Percentiles rank a stretch among this genome's conserved stretches.
phyloP scores from a whole-genome alignment of 1,284 basidiomycete species.

The Pseudomicrostroma phylloplanum region DNA sequence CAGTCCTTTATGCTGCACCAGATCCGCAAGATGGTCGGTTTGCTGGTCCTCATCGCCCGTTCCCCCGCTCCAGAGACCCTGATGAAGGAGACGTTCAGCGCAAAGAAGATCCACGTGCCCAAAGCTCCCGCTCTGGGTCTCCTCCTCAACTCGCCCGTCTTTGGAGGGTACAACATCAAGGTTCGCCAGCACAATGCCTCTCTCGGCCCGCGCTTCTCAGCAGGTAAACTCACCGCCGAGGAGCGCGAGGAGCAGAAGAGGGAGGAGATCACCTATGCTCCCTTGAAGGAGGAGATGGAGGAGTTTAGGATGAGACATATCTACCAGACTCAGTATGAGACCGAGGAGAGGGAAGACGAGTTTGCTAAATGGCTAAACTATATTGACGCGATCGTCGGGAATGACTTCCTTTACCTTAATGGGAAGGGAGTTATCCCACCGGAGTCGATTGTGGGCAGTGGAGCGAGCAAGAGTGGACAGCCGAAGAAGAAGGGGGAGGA shows the following conservation, averaged over 20 bases:
- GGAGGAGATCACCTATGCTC: constrained; percentile 24
- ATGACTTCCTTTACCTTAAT: constrained; percentile 51
- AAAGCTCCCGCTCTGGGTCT: constrained; percentile 95
- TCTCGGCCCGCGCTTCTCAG: constrained; percentile 18
- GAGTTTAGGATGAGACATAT: constrained; percentile 45
- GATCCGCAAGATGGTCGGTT: constrained; percentile 90
- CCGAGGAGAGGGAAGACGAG: constrained; percentile 74
- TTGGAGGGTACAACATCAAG: constrained; percentile 62
- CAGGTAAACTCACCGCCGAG: constrained; percentile 14
- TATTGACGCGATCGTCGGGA: constrained; percentile 36
- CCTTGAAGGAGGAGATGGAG: constrained; percentile 27
- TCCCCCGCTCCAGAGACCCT: constrained; percentile 34
- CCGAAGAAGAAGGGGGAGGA: constrained; percentile 58
- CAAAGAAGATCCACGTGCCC: constrained; percentile 76
- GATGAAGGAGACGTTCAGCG: constrained; percentile 56
- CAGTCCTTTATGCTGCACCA: constrained; percentile 99
- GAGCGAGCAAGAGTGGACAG: constrained; percentile 62
- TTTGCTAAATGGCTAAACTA: constrained; percentile 52
- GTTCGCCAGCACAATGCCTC: constrained; percentile 51
- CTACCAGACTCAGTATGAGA: constrained; percentile 53
- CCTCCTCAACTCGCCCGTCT: constrained; percentile 86
- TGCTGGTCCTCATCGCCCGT: constrained; percentile 62
- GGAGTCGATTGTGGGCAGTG: constrained; percentile 54
- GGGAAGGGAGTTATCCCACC: constrained; percentile 51
- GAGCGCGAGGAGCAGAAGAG: constrained; percentile 20